These are phyloP conservation scores for Colletotrichum sidae DNA, from an alignment of 2,329 filamentous ascomycete genomes.

Conservation along the genomic window DNA sequence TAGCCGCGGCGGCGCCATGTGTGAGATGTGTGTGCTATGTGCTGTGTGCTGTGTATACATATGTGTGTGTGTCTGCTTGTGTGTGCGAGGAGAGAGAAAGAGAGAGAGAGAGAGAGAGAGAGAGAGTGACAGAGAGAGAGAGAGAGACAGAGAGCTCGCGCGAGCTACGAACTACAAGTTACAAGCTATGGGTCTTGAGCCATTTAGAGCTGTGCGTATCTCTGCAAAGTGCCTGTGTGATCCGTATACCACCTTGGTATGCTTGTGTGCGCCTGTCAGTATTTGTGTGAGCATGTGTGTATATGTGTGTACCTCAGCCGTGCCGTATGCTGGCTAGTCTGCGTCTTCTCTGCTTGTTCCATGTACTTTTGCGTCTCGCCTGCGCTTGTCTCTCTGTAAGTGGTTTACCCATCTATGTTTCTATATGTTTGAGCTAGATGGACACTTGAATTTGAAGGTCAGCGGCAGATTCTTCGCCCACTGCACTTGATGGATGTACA, in stretches of 20 bases:
- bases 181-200: too few relatives aligned
- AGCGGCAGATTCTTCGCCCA: conserved; percentile 7
- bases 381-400: conserved; percentile 3
- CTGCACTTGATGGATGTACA: conserved; percentile 14
- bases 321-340: conserved; percentile 31
- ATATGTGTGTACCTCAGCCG: conserved; percentile 28
- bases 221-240: not conserved
- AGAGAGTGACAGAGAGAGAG: too few relatives aligned
- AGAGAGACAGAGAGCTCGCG: too few relatives aligned
- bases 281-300: conserved; percentile 36
- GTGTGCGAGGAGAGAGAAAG: too few relatives aligned
- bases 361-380: conserved; percentile 34
- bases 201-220: conserved; percentile 38
- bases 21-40: conserved; percentile 32
- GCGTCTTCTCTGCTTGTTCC: conserved; percentile 37
- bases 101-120: too few relatives aligned
- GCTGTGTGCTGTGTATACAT: conserved; percentile 38
- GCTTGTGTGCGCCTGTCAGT: conserved; percentile 19
- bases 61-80: conserved; percentile 34
- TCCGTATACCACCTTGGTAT: conserved; percentile 9
- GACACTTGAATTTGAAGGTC: not conserved
- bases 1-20: conserved; percentile 32
- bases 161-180: too few relatives aligned
- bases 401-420: conserved; percentile 5
- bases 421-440: conserved; percentile 19